phyloP scores from a whole-genome alignment of 1,284 basidiomycete genomes.

The Ustilago tritici region DNA sequence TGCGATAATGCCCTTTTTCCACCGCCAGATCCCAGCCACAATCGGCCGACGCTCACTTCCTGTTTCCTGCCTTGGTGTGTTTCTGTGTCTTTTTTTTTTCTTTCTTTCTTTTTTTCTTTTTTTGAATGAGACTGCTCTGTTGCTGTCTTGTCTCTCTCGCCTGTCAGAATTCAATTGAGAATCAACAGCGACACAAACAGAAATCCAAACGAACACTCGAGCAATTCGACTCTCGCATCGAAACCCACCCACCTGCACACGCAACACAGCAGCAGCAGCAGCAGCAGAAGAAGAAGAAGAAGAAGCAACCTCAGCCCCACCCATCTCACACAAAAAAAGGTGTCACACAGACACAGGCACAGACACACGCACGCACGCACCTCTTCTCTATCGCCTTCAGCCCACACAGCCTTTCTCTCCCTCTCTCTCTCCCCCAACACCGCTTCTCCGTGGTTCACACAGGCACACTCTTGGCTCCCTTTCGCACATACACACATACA shows the following conservation, averaged over 20 bases:
- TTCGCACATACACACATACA: neutral
- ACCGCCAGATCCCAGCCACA: constrained; percentile 11
- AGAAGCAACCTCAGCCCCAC: neutral
- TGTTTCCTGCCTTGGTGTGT: neutral
- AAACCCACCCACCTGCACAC: constrained; percentile 2
- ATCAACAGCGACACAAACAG: neutral
- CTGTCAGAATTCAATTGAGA: neutral
- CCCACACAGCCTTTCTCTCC: constrained; percentile 1
- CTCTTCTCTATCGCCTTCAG: neutral
- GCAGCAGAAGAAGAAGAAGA: neutral
- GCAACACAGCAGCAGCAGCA: constrained; percentile 3
- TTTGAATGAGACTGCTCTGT: neutral
- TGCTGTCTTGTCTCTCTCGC: neutral
- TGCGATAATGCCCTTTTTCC: neutral
- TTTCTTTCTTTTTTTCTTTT: neutral
- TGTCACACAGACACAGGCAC: neutral
- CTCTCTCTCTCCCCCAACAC: neutral
- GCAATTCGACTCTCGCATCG: neutral
- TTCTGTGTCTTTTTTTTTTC: neutral
- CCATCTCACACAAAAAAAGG: neutral
- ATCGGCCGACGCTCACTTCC: constrained; percentile 7
- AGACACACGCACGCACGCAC: constrained; percentile 1
- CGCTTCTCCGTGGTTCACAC: neutral
- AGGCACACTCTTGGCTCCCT: neutral
- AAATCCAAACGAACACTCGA: constrained; percentile 4